These are phyloP conservation scores for Saturnispora serradocipensis DNA, from an alignment of 805 yeast genomes.

Conservation along the genomic window DNA sequence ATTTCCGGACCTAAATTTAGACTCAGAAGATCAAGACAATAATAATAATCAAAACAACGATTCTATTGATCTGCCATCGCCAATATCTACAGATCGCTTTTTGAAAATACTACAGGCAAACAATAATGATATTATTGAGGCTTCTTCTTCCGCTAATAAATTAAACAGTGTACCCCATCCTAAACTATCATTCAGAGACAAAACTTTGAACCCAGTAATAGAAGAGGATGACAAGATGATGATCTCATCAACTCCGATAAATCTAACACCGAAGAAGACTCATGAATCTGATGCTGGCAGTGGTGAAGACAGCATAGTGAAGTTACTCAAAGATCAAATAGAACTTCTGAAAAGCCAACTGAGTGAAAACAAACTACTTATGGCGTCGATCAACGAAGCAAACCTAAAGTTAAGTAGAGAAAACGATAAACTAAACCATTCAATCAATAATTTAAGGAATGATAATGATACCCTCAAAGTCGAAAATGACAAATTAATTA, in stretches of 20 bases:
- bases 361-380: background rate
- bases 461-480: background rate
- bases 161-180: background rate
- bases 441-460: background rate
- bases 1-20: slow-evolving; percentile 8
- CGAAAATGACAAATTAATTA: background rate
- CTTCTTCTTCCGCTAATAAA: background rate
- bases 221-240: background rate
- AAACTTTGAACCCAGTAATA: background rate
- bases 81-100: background rate
- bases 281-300: background rate
- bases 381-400: background rate
- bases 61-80: slow-evolving; percentile 1
- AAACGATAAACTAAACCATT: background rate
- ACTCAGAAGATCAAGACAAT: slow-evolving; percentile 4
- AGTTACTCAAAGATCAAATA: background rate
- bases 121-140: background rate
- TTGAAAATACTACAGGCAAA: background rate
- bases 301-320: background rate
- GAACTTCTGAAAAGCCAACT: background rate
- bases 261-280: background rate
- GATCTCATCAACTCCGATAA: slow-evolving; percentile 2
- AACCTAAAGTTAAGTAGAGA: background rate
- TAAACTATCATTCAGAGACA: background rate
- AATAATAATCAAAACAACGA: background rate